A percentile compares a stretch with the other conserved stretches of the same genome.
phyloP scores from a whole-genome alignment of 2,329 filamentous ascomycete genomes.

The Phyllosticta citribraziliensis region DNA sequence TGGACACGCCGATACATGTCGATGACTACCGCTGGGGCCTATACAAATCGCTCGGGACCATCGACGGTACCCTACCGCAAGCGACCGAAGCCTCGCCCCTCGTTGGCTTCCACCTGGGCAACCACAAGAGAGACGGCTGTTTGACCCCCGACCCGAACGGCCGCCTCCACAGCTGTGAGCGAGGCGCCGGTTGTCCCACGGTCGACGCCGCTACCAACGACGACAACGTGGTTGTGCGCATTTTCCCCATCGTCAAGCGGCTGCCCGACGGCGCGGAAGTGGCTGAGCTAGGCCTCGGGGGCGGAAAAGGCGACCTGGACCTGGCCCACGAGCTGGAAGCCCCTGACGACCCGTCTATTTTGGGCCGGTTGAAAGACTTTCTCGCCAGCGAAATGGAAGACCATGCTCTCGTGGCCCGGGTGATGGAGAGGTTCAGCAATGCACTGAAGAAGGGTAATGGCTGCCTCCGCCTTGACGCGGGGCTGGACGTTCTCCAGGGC shows the following conservation, averaged over 20 bases:
- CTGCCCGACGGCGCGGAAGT: conserved; percentile 52
- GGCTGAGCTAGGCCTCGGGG: conserved; percentile 66
- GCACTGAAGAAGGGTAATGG: conserved; percentile 14
- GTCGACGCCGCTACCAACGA: conserved; percentile 30
- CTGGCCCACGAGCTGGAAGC: conserved; percentile 57
- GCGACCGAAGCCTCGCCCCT: conserved; percentile 56
- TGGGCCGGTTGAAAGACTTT: conserved; percentile 45
- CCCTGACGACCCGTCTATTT: conserved; percentile 28
- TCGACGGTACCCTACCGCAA: conserved; percentile 30
- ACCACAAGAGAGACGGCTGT: conserved; percentile 58
- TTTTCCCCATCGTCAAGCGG: conserved; percentile 67
- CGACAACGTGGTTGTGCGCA: conserved; percentile 52
- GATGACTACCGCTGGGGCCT: conserved; percentile 69
- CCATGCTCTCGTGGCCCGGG: conserved; percentile 23
- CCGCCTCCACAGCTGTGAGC: conserved; percentile 79
- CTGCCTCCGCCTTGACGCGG: conserved; percentile 19
- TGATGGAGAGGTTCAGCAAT: conserved; percentile 26
- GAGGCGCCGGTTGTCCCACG: conserved; percentile 51
- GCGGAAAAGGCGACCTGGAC: conserved; percentile 66
- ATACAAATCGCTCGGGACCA: conserved; percentile 49
- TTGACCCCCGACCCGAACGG: conserved; percentile 54
- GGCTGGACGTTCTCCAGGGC: conserved; percentile 18
- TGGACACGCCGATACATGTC: conserved; percentile 67
- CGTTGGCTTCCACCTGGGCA: conserved; percentile 66
- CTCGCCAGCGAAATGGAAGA: conserved; percentile 33